Percentiles rank a stretch among this genome's conserved stretches.
Conservation (phyloP, 2,329 filamentous ascomycete genomes). For the Xylaria sp. region DNA sequence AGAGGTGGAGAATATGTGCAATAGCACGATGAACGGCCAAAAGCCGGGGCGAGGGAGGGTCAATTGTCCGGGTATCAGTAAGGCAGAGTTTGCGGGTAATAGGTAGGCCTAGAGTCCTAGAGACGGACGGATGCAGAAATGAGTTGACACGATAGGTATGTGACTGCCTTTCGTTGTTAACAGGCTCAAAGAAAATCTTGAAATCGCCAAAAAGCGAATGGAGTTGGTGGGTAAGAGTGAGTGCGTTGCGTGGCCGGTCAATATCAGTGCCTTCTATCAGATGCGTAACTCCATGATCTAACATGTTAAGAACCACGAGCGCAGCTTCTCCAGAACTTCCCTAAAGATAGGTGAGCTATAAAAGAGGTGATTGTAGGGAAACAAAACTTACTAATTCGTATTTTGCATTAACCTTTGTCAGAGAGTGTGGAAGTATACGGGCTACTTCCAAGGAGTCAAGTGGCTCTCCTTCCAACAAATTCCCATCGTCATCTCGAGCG, state of each 20-base stretch:
- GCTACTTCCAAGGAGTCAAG: conserved; percentile 17
- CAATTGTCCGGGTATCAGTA: conserved; percentile 42
- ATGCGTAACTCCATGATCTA: conserved; percentile 50
- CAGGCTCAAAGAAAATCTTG: conserved; percentile 47
- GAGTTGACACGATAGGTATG: conserved; percentile 47
- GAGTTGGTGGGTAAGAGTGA: conserved; percentile 44
- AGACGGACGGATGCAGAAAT: conserved; percentile 28
- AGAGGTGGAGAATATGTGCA: conserved; percentile 49
- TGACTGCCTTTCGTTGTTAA: conserved; percentile 29
- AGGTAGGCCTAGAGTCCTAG: conserved; percentile 40
- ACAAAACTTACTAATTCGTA: conserved; percentile 14
- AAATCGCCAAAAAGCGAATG: conserved; percentile 50
- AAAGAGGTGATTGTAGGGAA: conserved; percentile 9
- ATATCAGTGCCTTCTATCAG: conserved; percentile 54
- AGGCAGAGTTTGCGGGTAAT: conserved; percentile 47
- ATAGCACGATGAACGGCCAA: conserved; percentile 51
- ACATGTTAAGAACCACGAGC: conserved; percentile 55
- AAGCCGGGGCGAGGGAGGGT: conserved; percentile 49
- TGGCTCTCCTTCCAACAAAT: conserved; percentile 25
- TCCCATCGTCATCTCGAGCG: conserved; percentile 44
- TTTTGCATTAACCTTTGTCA: conserved; percentile 22
- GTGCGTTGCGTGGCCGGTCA: conserved; percentile 48
- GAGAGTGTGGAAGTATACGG: conserved; percentile 27
- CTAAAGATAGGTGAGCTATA: conserved; percentile 16
- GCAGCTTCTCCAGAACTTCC: conserved; percentile 47